Conservation (phyloP, 305 asterid species). For the Ruellia speciosa region DNA sequence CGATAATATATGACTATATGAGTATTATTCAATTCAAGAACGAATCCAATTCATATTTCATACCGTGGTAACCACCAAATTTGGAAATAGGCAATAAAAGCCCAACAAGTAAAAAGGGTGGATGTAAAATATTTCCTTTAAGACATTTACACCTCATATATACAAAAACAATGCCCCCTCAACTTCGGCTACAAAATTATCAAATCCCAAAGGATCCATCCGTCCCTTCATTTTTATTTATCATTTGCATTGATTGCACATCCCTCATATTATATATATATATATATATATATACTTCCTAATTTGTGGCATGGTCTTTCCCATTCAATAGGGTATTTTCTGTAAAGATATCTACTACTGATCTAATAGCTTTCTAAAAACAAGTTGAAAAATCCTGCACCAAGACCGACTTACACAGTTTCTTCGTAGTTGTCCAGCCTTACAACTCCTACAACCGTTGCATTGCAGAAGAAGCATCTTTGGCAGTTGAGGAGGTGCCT, state of each 20-base stretch:
- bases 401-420: neutral
- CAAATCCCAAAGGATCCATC: neutral
- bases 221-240: neutral
- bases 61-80: no score
- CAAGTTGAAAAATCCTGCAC: neutral
- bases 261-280: neutral
- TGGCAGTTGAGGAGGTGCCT: conserved; percentile 85
- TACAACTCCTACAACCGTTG: conserved; percentile 52
- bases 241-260: no score
- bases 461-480: conserved; percentile 93
- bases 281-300: neutral
- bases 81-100: neutral
- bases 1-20: no score
- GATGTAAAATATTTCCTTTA: neutral
- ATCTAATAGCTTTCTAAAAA: neutral
- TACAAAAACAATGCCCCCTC: neutral
- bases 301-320: neutral
- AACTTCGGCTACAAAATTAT: conserved; percentile 2
- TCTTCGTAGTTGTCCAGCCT: conserved; percentile 24
- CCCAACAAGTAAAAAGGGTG: neutral
- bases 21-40: no score
- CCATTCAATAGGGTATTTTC: neutral
- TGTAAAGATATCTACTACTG: neutral
- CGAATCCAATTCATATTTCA: no score
- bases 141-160: neutral